Evolutionary conservation across 805 yeast species (phyloP), one percentile per base, ranked within the genome.

Genomic region (Scheffersomyces coipomensis): DNA sequence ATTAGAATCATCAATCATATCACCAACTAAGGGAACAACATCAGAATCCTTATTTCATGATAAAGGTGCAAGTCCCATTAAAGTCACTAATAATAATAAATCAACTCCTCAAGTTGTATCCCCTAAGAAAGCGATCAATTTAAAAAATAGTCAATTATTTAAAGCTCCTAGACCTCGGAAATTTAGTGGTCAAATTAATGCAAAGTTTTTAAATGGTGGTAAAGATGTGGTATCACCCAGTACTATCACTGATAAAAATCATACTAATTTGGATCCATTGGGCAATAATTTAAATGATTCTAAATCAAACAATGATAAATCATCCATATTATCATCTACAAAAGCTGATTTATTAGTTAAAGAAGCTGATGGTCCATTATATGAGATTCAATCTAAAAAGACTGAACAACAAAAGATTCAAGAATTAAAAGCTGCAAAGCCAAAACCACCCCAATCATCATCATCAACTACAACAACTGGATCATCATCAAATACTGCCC

Each of bases 291-390:
- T 48, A 3, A 42, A 37, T 12, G 44, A 35, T 22, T 21, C 38
- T 3, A 44, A 42, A 24, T 23, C 51, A 19, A n/a, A n/a, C n/a
- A 24, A 30, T 16, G 60, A 56, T 26, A 48, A 50, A 25, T 29
- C 44, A 3, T 42, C 64, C 3, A 42, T 52, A 16, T 46, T 48
- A 23, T 32, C 46, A 4, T 41, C 56, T 3, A 46, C 42, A 26
- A 37, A 49, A 10, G 56, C 50, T 10, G 72, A 68, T 2, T 42
- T 54, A 17, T 45, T 78, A 23, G 56, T 66, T 4, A 64, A 70
- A 45, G 76, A 73, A 22, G 69, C 75, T 0, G 76, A 81, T 25
- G 75, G 73, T 4, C 85, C 85, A 3, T 60, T 80, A 33, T 81
- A 78, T 43, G 66, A 76, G 16, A 55, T 78, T 19, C 40, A 43